These are phyloP conservation scores for Cetradonia linearis DNA, from an alignment of 495 filamentous ascomycete genomes.

Conservation along the genomic window DNA sequence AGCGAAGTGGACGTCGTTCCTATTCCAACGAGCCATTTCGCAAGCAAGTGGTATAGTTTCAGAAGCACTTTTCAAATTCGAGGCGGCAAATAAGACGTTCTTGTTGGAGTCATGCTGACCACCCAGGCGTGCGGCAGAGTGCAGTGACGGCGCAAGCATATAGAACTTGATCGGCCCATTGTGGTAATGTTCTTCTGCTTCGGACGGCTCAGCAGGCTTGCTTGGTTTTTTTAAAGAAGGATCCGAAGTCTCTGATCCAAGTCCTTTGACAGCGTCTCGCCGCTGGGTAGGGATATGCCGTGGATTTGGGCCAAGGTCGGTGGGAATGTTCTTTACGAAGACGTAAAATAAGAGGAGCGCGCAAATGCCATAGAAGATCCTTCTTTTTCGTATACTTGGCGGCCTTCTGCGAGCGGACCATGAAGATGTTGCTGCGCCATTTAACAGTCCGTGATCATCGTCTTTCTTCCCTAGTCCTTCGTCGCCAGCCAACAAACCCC, in stretches of 20 bases:
- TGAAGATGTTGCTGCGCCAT: slow-evolving; percentile 23
- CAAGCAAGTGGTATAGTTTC: slow-evolving; percentile 46
- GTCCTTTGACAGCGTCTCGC: slow-evolving; percentile 13
- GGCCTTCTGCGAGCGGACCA: slow-evolving; percentile 30
- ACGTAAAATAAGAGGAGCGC: slow-evolving; percentile 37
- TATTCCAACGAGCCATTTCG: slow-evolving; percentile 37
- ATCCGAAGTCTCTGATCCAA: slow-evolving; percentile 23
- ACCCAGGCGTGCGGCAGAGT: slow-evolving; percentile 31
- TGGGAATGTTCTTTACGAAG: slow-evolving; percentile 48
- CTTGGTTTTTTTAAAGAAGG: slow-evolving; percentile 18
- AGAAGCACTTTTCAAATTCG: slow-evolving; percentile 41
- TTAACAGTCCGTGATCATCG: slow-evolving; percentile 46
- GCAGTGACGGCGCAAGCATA: slow-evolving; percentile 41
- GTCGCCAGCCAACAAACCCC: slow-evolving; percentile 42
- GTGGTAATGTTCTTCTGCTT: slow-evolving; percentile 36
- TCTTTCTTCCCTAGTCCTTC: slow-evolving; percentile 63
- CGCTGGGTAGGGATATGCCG: slow-evolving; percentile 16
- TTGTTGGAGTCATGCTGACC: slow-evolving; percentile 29
- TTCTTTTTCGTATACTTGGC: slow-evolving; percentile 31
- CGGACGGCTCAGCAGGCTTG: slow-evolving; percentile 16
- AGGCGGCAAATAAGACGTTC: slow-evolving; percentile 42
- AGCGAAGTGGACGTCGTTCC: slow-evolving; percentile 44
- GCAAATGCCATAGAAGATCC: slow-evolving; percentile 35
- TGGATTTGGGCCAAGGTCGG: slow-evolving; percentile 29
- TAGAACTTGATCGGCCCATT: slow-evolving; percentile 49